phyloP scores from a whole-genome alignment of 306 rosid species.

The Casuarina glauca region DNA sequence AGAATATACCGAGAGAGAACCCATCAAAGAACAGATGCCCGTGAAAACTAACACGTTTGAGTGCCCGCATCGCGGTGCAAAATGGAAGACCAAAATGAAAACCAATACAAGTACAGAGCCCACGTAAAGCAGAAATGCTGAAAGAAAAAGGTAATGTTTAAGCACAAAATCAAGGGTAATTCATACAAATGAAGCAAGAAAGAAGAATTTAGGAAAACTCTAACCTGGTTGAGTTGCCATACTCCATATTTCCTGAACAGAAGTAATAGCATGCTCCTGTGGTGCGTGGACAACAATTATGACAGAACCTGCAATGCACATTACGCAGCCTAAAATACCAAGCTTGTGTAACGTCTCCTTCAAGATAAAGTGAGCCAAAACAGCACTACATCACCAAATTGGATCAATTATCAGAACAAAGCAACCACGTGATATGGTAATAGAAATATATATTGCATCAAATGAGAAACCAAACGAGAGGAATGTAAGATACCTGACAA shows the following conservation, averaged over 20 bases:
- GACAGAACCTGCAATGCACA: constrained; percentile 80
- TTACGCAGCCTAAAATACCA: constrained; percentile 78
- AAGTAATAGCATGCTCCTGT: constrained; percentile 56
- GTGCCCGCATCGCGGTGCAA: constrained; percentile 77
- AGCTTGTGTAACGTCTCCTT: constrained; percentile 71
- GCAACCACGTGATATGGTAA: constrained; percentile 1
- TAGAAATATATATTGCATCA: constrained; percentile 11
- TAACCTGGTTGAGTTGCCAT: constrained; percentile 91
- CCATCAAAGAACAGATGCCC: constrained; percentile 90
- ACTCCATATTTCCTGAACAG: constrained; percentile 75
- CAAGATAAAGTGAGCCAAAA: constrained; percentile 77
- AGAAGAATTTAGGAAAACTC: constrained; percentile 14
- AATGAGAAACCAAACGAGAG: constrained; percentile 13
- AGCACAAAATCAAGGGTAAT: constrained; percentile 20
- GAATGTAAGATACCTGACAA: constrained; percentile 60
- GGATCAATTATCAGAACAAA: constrained; percentile 18
- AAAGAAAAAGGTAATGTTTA: constrained; percentile 23
- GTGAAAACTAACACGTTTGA: constrained; percentile 68
- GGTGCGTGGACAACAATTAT: constrained; percentile 80
- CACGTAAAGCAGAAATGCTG: constrained; percentile 77
- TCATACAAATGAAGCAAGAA: neutral
- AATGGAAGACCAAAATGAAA: constrained; percentile 72
- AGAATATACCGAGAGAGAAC: constrained; percentile 76
- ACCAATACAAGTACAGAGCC: constrained; percentile 67
- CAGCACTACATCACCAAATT: constrained; percentile 56